Evolutionary conservation across 768 basidiomycete species (phyloP).

Genomic region (Strobilomyces echinocephalus): DNA sequence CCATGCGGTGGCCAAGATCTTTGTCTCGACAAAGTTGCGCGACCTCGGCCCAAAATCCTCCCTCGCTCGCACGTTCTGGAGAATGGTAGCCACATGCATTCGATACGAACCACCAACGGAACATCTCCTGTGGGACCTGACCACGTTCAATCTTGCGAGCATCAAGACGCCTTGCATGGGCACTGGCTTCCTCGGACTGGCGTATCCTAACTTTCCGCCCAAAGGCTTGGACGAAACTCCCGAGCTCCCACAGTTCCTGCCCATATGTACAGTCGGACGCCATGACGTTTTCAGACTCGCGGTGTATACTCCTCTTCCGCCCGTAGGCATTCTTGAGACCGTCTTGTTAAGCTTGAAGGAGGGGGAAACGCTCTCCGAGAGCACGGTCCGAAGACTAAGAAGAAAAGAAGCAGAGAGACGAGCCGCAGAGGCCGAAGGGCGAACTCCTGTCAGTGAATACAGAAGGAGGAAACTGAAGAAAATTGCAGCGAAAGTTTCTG

Average conservation of each 20-base stretch:
- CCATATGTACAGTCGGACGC: constrained; percentile 15
- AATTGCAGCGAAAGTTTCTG: neutral
- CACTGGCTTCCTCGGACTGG: constrained; percentile 23
- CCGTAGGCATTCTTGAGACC: constrained; percentile 15
- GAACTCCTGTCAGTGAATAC: constrained; percentile 20
- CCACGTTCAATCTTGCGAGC: constrained; percentile 25
- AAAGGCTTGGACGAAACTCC: constrained; percentile 16
- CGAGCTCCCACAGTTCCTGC: constrained; percentile 10
- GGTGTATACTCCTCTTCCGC: constrained; percentile 20
- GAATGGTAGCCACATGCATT: constrained; percentile 24
- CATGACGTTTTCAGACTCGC: constrained; percentile 15
- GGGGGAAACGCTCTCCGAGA: constrained; percentile 22
- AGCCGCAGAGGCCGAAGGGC: constrained; percentile 20
- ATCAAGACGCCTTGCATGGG: constrained; percentile 16
- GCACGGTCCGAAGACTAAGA: constrained; percentile 22
- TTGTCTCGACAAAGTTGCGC: constrained; percentile 24
- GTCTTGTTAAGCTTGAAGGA: constrained; percentile 22
- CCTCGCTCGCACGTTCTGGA: constrained; percentile 20
- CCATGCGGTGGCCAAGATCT: constrained; percentile 24
- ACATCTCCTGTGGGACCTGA: constrained; percentile 18
- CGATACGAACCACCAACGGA: constrained; percentile 19
- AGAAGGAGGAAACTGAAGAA: constrained; percentile 20
- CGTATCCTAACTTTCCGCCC: neutral
- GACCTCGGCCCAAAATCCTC: constrained; percentile 25
- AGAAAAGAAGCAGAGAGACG: constrained; percentile 20